Base-by-base conservation (phyloP, 495 filamentous ascomycete species). In the Aeminium ludgeri region DNA sequence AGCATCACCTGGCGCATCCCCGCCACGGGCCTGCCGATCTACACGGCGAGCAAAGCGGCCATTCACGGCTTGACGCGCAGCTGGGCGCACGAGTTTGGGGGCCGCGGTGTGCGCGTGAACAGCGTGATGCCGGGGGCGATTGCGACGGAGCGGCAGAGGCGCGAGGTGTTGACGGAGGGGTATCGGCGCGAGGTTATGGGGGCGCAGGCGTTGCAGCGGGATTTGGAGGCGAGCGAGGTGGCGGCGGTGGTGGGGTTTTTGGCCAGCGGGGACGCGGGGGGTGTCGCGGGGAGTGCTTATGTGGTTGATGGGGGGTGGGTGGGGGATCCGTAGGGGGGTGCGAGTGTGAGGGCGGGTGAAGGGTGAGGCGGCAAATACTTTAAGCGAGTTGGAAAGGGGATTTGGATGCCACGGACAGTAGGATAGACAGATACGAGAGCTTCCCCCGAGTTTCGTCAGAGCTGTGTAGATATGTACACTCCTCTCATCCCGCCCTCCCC, bases 131-230 rank as follows among this genome's bases (percentile, higher is more conserved):
- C 57, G 0, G 47, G 47, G 8, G 36, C 47, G 6, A 50, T 50
- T 20, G 31, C 38, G 13, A 50, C 47, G 1, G 51, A 62, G 51
- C 45, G 63, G 20, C 62, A 67, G 56, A 63, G 55, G 30, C 49
- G 56, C 6, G 59, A 64, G 43, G 59, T 67, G 5, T 38, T 65
- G 31, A 67, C 61, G 30, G 48, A 49, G 6, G 64, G 63, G 51
- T 67, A 67, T 45, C 53, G 59, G 20, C 54, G 45, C 1, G 48
- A 58, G 38, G 58, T 66, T 0, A 44, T 67, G 42, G 46, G 41
- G 10, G 45, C 45, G 34, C 65, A 68, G 50, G 59, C 58, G 12
- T 18, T 68, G 37, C 46, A 67, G 56, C 50, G 59, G 27, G 55
- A 65, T 44, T 41, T 68, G 13, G 34, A 51, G 50, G 63, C 68